Evolutionary conservation across 1,284 basidiomycete genomes (phyloP), one percentile per base, ranked within the genome.

Genomic region (Omphalotus olearius): DNA sequence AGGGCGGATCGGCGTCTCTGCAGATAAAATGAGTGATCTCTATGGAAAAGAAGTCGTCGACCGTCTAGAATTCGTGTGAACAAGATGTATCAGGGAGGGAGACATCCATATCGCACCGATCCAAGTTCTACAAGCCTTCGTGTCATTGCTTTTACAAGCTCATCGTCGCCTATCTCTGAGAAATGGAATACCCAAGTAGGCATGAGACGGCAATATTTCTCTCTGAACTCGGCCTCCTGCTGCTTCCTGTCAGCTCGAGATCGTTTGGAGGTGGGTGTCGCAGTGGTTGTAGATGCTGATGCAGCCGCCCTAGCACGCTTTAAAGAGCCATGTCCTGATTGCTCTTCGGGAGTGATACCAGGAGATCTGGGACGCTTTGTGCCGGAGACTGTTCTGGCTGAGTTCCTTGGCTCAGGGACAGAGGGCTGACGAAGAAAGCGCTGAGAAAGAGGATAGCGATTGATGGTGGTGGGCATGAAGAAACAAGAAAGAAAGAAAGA

Each of bases 1-100:
- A 35, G 9, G 26, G 28, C 20, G 9, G 47, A 14, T 55, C 50
- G 20, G 49, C 23, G 20, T 77, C 72, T 67, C 88, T 76, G 60
- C 88, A 89, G 62, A 98, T 85, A 57, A 97, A 78, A 68, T 98
- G 94, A 0, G 92, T 93, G 40, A 94, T 82, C 43, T 84, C 79
- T 51, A 79, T 85, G 17, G 88, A 91, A 69, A 95, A 94, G 76
- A 95, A 95, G 59, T 87, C 82, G 55, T 93, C 90, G 56, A 93
- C 77, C 42, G 73, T 74, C 91, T 93, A 47, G 38, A 37, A 46
- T 47, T 51, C 30, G 17, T 43, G 45, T 50, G 55, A 36, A 46
- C 13, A 52, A n/a, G 46, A 39, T 4, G 49, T 6, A 44, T 41
- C 38, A 18, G 11, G n/a, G 41, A 38, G 14, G 30, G 53, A 11